Evolutionary conservation across 306 rosid genomes (phyloP), one percentile per base, ranked within the genome.

Genomic region (Hippophae gyantsensis): DNA sequence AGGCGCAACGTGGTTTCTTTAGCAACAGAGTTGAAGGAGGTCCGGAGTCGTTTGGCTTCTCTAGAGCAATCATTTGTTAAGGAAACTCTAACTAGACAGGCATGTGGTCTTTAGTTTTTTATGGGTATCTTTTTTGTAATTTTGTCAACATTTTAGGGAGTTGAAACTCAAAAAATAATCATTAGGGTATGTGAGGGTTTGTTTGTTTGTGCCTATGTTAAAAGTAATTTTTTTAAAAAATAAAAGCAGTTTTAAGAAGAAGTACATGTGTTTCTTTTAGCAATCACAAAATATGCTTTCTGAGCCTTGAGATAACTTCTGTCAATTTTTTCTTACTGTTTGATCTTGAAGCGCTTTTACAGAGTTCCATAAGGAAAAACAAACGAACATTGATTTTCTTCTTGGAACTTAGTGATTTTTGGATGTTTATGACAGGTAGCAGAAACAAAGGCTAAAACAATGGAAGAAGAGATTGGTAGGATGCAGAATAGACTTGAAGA

Each of bases 11-110:
- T 93, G 41, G 95, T 82, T 74, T 93, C 95, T 0, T 70, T 93
- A 50, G 99, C 99, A 3, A 70, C 81, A 3, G 99, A 93, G 80
- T 79, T 93, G 84, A 93, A 93, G 74, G 95, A 80, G 68, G 94
- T 84, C 13, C 76, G 95, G 43, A 58, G 66, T 69, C 94, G 99
- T 47, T 70, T 93, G 42, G 83, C 97, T 3, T 77, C 79, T n/a
- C 86, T 86, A 56, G 99, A 89, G 72, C 80, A 86, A 65, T 78
- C 88, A 1, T 86, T 76, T 72, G 90, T 65, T 23, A 82, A 70
- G 61, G 99, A 93, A 74, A 45, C 82, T 45, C 63, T 66, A 63
- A 84, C 94, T 8, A 86, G 99, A 82, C 84, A 89, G 90, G 99
- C 77, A 75, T 66, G 73, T 43, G n/a, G 48, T 65, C 60, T 70